Evolutionary conservation across 306 rosid genomes (phyloP).

Genomic region (Cucumis melo): DNA sequence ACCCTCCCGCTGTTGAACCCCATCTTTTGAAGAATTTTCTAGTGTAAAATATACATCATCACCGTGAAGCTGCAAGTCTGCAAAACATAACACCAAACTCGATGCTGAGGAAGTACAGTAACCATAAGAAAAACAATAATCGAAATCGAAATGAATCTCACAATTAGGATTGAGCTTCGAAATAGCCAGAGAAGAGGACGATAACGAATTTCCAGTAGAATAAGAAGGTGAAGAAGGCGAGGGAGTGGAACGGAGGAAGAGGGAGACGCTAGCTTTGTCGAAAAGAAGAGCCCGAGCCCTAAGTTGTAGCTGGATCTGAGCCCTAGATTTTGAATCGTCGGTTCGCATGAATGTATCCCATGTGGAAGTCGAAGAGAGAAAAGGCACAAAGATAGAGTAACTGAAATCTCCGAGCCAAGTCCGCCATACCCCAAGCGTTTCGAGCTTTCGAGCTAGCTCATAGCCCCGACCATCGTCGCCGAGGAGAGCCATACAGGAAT

Average conservation of each 20-base stretch:
- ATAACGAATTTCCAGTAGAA: not conserved
- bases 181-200: slow-evolving; percentile 24
- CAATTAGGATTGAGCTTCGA: slow-evolving; percentile 51
- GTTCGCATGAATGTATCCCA: slow-evolving; percentile 71
- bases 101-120: not conserved
- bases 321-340: slow-evolving; percentile 57
- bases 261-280: slow-evolving; percentile 72
- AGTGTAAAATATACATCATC: slow-evolving; percentile 80
- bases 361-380: slow-evolving; percentile 51
- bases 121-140: not conserved
- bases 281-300: slow-evolving; percentile 86
- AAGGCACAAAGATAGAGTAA: slow-evolving; percentile 43
- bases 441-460: slow-evolving; percentile 70
- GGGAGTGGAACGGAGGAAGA: slow-evolving; percentile 32
- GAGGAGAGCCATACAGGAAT: slow-evolving; percentile 42
- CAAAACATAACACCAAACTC: slow-evolving; percentile 1
- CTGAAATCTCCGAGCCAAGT: slow-evolving; percentile 68
- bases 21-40: slow-evolving; percentile 35
- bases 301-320: slow-evolving; percentile 68
- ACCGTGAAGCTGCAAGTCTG: slow-evolving; percentile 66
- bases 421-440: slow-evolving; percentile 55
- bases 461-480: slow-evolving; percentile 84
- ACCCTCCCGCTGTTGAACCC: slow-evolving; percentile 26
- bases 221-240: slow-evolving; percentile 19
- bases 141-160: slow-evolving; percentile 9